A percentile compares a stretch with the other conserved stretches of the same genome.
These are phyloP conservation scores for Neurospora sp. DNA, from an alignment of 2,329 filamentous ascomycete genomes.

Conservation along the genomic window DNA sequence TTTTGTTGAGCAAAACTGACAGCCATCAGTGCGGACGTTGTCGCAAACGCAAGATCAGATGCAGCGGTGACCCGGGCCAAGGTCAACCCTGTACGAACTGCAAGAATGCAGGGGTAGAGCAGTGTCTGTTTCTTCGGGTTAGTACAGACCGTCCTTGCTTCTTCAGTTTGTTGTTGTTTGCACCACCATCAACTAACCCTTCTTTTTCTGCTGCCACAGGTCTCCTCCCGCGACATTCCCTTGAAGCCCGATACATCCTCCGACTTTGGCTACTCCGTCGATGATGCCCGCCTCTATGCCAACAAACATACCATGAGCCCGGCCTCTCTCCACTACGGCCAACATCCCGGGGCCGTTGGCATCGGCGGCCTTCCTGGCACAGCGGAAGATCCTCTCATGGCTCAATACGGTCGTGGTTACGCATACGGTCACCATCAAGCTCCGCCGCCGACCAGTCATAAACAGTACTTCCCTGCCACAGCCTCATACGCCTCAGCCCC, in stretches of 20 bases:
- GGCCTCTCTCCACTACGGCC: constrained; percentile 18
- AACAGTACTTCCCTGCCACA: constrained; percentile 25
- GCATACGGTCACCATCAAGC: constrained; percentile 20
- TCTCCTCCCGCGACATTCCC: constrained; percentile 28
- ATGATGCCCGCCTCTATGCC: constrained; percentile 23
- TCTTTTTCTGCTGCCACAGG: constrained; percentile 18
- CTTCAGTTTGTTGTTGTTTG: not conserved
- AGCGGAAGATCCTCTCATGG: constrained; percentile 7
- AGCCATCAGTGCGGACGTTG: constrained; percentile 68
- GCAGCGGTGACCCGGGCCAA: constrained; percentile 72
- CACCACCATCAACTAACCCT: constrained; percentile 2
- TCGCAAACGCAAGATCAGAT: constrained; percentile 88
- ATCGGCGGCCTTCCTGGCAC: constrained; percentile 19
- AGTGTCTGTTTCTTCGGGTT: constrained; percentile 70
- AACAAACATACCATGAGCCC: constrained; percentile 9
- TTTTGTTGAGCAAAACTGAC: constrained; percentile 3
- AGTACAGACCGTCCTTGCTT: constrained; percentile 28
- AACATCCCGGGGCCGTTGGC: constrained; percentile 23
- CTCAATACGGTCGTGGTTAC: constrained; percentile 24
- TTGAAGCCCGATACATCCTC: constrained; percentile 20
- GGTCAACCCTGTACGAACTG: constrained; percentile 78
- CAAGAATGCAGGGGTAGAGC: constrained; percentile 57
- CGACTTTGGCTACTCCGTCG: constrained; percentile 27
- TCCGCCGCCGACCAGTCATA: constrained; percentile 12
- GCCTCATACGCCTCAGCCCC: constrained; percentile 23